These are phyloP conservation scores for Flueggea neowawraea DNA, from an alignment of 441 rosid species.

Conservation along the genomic window DNA sequence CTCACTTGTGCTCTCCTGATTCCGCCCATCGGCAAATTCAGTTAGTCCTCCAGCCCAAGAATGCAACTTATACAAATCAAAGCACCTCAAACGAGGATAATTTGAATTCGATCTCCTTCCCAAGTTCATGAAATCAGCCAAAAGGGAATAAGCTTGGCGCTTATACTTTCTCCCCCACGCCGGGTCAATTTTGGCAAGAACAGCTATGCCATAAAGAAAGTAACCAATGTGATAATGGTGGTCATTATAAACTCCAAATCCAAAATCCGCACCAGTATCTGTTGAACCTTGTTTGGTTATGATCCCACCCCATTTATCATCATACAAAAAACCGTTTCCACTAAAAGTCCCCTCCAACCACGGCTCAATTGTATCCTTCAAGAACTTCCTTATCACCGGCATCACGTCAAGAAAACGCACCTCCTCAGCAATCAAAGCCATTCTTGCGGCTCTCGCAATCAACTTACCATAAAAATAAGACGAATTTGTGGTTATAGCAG, in stretches of 20 bases:
- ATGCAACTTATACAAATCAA: conserved; percentile 82
- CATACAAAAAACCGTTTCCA: conserved; percentile 80
- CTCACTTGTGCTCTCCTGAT: conserved; percentile 94
- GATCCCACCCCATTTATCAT: conserved; percentile 87
- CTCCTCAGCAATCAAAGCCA: conserved; percentile 91
- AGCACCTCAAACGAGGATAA: conserved; percentile 79
- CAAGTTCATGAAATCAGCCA: conserved; percentile 87
- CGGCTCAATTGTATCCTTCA: conserved; percentile 78
- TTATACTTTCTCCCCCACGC: conserved; percentile 81
- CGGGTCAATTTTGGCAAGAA: conserved; percentile 77
- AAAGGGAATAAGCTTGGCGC: conserved; percentile 77
- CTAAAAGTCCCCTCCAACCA: conserved; percentile 82
- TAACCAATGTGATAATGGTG: conserved; percentile 91
- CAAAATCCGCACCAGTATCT: conserved; percentile 84
- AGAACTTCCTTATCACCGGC: conserved; percentile 50
- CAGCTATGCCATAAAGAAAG: conserved; percentile 87
- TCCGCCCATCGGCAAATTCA: conserved; percentile 82
- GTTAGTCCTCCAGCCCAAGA: conserved; percentile 98
- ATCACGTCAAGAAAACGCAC: conserved; percentile 61
- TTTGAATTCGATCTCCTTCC: conserved; percentile 44
- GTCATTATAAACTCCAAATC: conserved; percentile 81
- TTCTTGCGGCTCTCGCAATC: conserved; percentile 85
- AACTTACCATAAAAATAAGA: conserved; percentile 82
- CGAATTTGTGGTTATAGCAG: conserved; percentile 47
- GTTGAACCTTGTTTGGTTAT: conserved; percentile 64